Conservation (phyloP, 345 rosid species). For the Linum tenue region DNA sequence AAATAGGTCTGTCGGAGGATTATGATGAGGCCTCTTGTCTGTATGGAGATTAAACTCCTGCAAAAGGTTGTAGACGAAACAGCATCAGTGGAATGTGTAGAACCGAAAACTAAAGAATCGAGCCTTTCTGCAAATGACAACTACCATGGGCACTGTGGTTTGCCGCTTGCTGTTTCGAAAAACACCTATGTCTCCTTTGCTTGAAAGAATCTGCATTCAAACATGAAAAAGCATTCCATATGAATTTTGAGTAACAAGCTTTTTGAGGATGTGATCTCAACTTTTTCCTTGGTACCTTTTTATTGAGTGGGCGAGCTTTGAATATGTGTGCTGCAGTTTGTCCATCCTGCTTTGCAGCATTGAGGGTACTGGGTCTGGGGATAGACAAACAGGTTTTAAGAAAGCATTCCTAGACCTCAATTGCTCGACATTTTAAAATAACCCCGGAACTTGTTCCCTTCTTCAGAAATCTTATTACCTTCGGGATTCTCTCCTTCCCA, state of each 20-base stretch:
- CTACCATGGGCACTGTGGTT: constrained; percentile 70
- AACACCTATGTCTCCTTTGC: constrained; percentile 72
- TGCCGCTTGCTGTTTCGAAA: constrained; percentile 63
- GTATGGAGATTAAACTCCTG: constrained; percentile 72
- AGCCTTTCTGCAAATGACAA: constrained; percentile 3
- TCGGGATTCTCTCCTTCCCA: constrained; percentile 42
- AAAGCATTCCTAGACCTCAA: constrained; percentile 12
- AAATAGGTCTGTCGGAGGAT: constrained; percentile 72
- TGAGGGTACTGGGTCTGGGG: constrained; percentile 36
- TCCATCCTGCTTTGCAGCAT: constrained; percentile 32
- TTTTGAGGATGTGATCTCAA: constrained; percentile 12
- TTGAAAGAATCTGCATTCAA: constrained; percentile 55
- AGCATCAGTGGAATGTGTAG: not conserved
- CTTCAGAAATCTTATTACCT: constrained; percentile 30
- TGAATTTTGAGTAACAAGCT: constrained; percentile 1
- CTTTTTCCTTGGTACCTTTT: constrained; percentile 45
- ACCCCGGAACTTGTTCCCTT: constrained; percentile 2
- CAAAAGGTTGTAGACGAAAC: constrained; percentile 6
- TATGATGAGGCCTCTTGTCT: constrained; percentile 46
- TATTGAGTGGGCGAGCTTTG: constrained; percentile 60
- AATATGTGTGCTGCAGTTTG: constrained; percentile 29
- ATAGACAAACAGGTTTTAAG: constrained; percentile 11
- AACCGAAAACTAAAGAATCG: not conserved
- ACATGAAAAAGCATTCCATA: not conserved
- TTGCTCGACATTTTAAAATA: constrained; percentile 8